A percentile compares a stretch with the other conserved stretches of the same genome.
Conservation (phyloP, 2,329 filamentous ascomycete genomes). For the Bipolaris zeicola region DNA sequence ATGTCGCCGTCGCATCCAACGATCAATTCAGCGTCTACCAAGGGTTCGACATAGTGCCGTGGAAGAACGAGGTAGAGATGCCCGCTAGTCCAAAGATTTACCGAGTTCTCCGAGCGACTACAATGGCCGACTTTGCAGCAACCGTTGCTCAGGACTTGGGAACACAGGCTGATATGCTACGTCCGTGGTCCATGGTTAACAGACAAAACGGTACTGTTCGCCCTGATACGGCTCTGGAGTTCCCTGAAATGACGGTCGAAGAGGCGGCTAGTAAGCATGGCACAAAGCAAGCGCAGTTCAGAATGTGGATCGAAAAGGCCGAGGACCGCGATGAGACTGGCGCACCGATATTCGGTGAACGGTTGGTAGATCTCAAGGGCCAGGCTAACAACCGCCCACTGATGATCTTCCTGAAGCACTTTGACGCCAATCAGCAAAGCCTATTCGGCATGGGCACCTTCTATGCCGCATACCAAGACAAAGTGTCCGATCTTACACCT, state of each 20-base stretch:
- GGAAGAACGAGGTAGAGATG: conserved; percentile 61
- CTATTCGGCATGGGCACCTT: conserved; percentile 79
- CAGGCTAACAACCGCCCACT: conserved; percentile 64
- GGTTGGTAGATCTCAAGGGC: conserved; percentile 60
- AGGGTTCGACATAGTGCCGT: conserved; percentile 75
- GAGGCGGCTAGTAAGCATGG: conserved; percentile 72
- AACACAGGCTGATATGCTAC: conserved; percentile 70
- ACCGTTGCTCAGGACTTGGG: conserved; percentile 73
- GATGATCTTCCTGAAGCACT: conserved; percentile 90
- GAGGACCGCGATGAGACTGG: conserved; percentile 73
- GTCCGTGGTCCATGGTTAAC: conserved; percentile 98
- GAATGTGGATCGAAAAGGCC: conserved; percentile 81
- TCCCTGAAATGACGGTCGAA: conserved; percentile 68
- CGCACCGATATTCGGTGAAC: conserved; percentile 72
- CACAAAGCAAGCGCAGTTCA: conserved; percentile 70
- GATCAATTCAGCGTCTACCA: conserved; percentile 80
- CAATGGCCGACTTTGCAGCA: conserved; percentile 74
- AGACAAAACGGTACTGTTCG: conserved; percentile 96
- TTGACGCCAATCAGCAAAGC: conserved; percentile 77
- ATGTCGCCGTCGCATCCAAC: conserved; percentile 79
- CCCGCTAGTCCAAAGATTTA: conserved; percentile 73
- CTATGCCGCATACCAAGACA: conserved; percentile 86
- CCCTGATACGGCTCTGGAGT: conserved; percentile 84
- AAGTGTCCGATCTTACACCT: conserved; percentile 81
- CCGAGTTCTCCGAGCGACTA: conserved; percentile 75